phyloP scores from a whole-genome alignment of 2,329 filamentous ascomycete genomes.

The Talaromyces sp. region DNA sequence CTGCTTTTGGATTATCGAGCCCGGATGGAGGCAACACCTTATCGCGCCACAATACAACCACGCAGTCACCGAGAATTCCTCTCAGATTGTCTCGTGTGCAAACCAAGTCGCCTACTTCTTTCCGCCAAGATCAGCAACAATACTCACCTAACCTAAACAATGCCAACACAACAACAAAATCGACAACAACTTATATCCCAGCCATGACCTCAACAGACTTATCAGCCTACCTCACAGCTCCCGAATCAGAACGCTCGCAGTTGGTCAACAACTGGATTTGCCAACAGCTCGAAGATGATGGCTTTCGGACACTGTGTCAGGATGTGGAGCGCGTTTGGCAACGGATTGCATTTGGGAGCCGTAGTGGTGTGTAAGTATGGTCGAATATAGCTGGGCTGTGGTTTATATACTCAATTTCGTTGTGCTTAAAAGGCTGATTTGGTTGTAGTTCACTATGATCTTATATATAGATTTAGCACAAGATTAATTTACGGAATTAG shows the following conservation, averaged over 20 bases:
- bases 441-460: neutral
- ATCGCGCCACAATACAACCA: neutral
- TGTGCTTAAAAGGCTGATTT: neutral
- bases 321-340: conserved; percentile 41
- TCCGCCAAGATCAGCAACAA: neutral
- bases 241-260: conserved; percentile 31
- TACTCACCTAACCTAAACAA: neutral
- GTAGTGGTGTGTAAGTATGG: neutral
- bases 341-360: conserved; percentile 37
- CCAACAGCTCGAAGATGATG: conserved; percentile 39
- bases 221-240: conserved; percentile 29
- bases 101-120: neutral
- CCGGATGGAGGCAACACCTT: neutral
- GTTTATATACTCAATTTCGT: neutral
- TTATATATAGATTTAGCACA: neutral
- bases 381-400: neutral
- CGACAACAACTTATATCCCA: neutral
- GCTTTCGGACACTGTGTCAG: conserved; percentile 39
- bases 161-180: neutral
- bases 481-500: neutral
- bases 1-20: conserved; percentile 11
- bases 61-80: neutral
- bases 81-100: neutral
- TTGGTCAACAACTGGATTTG: conserved; percentile 42
- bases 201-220: conserved; percentile 25